Evolutionary conservation across 306 rosid genomes (phyloP), one percentile per base, ranked within the genome.

Genomic region (Trichosanthes truncata): DNA sequence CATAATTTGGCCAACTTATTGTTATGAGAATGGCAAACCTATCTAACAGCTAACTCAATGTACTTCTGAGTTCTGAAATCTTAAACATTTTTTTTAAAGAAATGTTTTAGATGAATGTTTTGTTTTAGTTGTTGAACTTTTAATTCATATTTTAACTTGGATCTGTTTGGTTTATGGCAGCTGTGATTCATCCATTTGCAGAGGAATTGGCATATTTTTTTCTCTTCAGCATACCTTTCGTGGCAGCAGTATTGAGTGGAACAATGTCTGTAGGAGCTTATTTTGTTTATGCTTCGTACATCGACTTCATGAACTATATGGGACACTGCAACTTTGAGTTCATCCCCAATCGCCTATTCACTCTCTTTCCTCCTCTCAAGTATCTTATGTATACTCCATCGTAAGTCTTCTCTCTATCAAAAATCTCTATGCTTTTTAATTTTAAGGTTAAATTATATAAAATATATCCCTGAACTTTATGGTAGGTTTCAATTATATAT

Each of bases 301-400:
- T 84, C 0, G 90, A 84, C 60, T 79, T 87, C 66, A 87, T 87
- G 90, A 87, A 87, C 82, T 78, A 87, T 35, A 59, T 87, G 84
- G 90, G 90, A 8, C 90, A 87, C 9, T 87, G 90, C 78, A 87
- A 87, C 78, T 78, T 78, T 15, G 90, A 82, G 85, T 23, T 87
- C 69, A 48, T 87, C 77, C 88, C 88, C 0, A 66, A 78, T 18
- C 76, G 57, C 75, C 52, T 84, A 40, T 84, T 84, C 77, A 78
- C 88, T 8, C 26, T 79, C 53, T 43, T 82, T 15, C 90, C 88
- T 36, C 90, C 82, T 13, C 81, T 87, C 43, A 87, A 84, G 83
- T 84, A 52, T 83, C 51, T 84, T 46, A 67, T 87, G 36, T 87
- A 87, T 23, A 82, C 90, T 6, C 86, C 90, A 15, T 80, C 86